phyloP scores from a whole-genome alignment of 2,329 filamentous ascomycete genomes.

The Diaporthe ampelina region DNA sequence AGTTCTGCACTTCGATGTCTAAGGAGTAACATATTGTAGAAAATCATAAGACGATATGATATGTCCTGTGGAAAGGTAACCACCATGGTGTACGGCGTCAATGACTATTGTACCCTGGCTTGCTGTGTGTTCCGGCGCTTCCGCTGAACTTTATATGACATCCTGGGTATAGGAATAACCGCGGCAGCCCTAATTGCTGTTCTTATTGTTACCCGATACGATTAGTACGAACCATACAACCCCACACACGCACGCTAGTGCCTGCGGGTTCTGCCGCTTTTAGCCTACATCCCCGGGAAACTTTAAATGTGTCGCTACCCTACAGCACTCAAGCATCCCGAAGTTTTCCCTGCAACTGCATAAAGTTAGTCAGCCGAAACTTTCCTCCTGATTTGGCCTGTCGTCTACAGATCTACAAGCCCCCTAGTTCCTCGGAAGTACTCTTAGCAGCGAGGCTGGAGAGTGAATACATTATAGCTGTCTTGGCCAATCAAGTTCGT shows the following conservation, averaged over 20 bases:
- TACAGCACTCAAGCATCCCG: no score
- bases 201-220: background rate
- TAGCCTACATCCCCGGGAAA: conserved; percentile 4
- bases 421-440: no score
- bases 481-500: no score
- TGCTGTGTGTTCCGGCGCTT: background rate
- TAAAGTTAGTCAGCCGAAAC: no score
- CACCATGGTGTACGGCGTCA: no score
- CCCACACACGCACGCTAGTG: background rate
- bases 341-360: no score
- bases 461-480: no score
- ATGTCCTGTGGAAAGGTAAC: no score
- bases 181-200: conserved; percentile 1
- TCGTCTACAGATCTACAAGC: no score
- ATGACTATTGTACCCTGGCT: background rate
- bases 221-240: background rate
- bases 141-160: conserved; percentile 3
- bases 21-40: no score
- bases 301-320: background rate
- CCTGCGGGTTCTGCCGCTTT: conserved; percentile 5
- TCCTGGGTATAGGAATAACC: background rate
- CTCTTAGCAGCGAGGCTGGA: no score
- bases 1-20: background rate
- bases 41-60: background rate
- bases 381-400: no score